phyloP scores from a whole-genome alignment of 768 basidiomycete species.

The Strobilomyces confusus region DNA sequence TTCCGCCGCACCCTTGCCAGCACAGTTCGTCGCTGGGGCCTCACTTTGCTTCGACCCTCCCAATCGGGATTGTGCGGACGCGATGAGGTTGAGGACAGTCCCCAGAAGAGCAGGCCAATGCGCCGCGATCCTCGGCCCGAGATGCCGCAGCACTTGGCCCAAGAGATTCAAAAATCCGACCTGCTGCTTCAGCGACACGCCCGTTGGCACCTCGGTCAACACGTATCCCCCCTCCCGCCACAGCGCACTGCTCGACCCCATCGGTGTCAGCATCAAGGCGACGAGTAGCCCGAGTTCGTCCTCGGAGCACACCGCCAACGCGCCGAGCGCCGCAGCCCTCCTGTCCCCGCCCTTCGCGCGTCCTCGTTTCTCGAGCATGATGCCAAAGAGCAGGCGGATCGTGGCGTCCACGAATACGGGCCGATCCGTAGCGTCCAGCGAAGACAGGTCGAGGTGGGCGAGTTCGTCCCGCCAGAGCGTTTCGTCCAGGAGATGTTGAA shows the following conservation, averaged over 20 bases:
- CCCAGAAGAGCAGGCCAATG: conserved; percentile 78
- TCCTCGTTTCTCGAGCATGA: conserved; percentile 80
- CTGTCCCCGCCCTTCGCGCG: conserved; percentile 61
- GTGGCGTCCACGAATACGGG: conserved; percentile 62
- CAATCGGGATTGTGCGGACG: conserved; percentile 59
- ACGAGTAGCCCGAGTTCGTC: conserved; percentile 75
- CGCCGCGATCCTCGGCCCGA: conserved; percentile 65
- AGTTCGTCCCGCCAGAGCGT: conserved; percentile 89
- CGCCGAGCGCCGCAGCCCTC: conserved; percentile 68
- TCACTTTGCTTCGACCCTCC: conserved; percentile 26
- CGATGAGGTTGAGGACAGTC: conserved; percentile 61
- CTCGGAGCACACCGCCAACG: conserved; percentile 65
- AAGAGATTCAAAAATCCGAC: conserved; percentile 83
- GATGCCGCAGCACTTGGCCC: conserved; percentile 75
- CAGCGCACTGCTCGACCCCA: conserved; percentile 36
- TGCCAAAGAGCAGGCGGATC: conserved; percentile 78
- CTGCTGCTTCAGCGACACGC: conserved; percentile 59
- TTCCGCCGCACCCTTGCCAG: conserved; percentile 17
- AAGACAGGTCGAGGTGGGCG: conserved; percentile 62
- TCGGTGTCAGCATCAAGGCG: conserved; percentile 82
- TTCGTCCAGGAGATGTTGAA: conserved; percentile 75
- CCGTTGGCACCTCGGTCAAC: conserved; percentile 26
- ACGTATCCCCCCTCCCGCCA: conserved; percentile 28
- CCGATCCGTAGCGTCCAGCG: conserved; percentile 54
- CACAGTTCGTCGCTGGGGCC: conserved; percentile 16